These are phyloP conservation scores for Trametes pubescens DNA, from an alignment of 1,284 basidiomycete species.

Conservation along the genomic window DNA sequence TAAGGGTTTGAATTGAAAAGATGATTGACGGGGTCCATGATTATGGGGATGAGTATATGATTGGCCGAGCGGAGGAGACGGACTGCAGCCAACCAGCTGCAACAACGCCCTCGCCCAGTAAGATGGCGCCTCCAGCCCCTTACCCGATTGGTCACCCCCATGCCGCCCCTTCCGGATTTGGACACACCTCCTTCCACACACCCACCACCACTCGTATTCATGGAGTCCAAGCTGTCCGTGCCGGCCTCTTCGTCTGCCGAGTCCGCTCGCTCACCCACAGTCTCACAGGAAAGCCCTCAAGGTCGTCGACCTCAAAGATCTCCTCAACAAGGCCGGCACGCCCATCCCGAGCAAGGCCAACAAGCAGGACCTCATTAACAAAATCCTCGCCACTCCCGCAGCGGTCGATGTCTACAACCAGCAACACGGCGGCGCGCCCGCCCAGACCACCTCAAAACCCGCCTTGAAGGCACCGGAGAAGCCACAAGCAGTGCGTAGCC, in stretches of 20 bases:
- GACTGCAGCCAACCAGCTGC: slow-evolving; percentile 33
- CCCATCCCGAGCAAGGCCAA: slow-evolving; percentile 61
- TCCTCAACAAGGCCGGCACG: slow-evolving; percentile 61
- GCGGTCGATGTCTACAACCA: slow-evolving; percentile 59
- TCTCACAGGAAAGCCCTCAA: slow-evolving; percentile 64
- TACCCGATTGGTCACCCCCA: slow-evolving; percentile 32
- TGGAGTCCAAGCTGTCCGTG: slow-evolving; percentile 60
- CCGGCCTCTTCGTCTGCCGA: slow-evolving; percentile 8
- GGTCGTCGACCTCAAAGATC: slow-evolving; percentile 72
- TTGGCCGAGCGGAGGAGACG: slow-evolving; percentile 33
- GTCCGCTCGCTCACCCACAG: slow-evolving; percentile 19
- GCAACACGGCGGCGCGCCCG: slow-evolving; percentile 34
- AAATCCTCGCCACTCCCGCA: slow-evolving; percentile 59
- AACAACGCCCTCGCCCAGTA: slow-evolving; percentile 32
- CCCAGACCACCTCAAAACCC: slow-evolving; percentile 21
- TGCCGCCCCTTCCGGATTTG: slow-evolving; percentile 31
- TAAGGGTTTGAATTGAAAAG: slow-evolving; percentile 67
- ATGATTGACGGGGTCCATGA: slow-evolving; percentile 70
- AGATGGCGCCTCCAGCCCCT: slow-evolving; percentile 25
- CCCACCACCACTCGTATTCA: slow-evolving; percentile 37
- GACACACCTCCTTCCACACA: slow-evolving; percentile 21
- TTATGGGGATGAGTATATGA: slow-evolving; percentile 48
- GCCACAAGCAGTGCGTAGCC: slow-evolving; percentile 37
- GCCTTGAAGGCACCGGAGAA: slow-evolving; percentile 15
- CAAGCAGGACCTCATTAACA: slow-evolving; percentile 72